These are phyloP conservation scores for Singerocomus inundabilis DNA, from an alignment of 1,284 basidiomycete genomes.

Conservation along the genomic window DNA sequence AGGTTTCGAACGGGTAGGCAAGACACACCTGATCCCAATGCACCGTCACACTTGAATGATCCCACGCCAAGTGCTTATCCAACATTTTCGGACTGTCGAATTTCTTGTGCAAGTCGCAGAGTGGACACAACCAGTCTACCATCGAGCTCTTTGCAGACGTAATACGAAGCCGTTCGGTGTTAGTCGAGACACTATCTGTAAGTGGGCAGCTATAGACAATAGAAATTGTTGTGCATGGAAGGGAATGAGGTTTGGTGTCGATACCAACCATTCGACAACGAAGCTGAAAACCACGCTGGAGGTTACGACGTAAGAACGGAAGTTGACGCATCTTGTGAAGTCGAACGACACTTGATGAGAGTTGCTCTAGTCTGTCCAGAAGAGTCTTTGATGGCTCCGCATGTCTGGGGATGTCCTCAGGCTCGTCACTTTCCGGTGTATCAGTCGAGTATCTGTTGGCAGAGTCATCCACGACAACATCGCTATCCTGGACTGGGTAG, in stretches of 20 bases:
- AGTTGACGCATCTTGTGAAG: slow-evolving; percentile 33
- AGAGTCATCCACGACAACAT: slow-evolving; percentile 6
- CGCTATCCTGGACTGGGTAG: neutral
- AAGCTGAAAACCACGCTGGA: slow-evolving; percentile 45
- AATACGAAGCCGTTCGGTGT: neutral
- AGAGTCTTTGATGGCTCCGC: slow-evolving; percentile 22
- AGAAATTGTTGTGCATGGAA: slow-evolving; percentile 24
- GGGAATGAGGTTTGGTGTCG: slow-evolving; percentile 9
- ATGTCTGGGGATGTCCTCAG: neutral
- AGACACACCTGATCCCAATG: slow-evolving; percentile 41
- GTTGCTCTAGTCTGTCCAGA: slow-evolving; percentile 22
- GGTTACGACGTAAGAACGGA: slow-evolving; percentile 54
- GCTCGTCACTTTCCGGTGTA: slow-evolving; percentile 12
- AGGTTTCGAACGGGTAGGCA: neutral
- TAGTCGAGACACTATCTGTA: slow-evolving; percentile 1
- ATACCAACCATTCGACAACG: slow-evolving; percentile 32
- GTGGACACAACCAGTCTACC: slow-evolving; percentile 53
- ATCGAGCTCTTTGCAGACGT: slow-evolving; percentile 19
- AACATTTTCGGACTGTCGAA: slow-evolving; percentile 53
- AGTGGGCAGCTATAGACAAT: slow-evolving; percentile 29
- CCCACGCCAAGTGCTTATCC: slow-evolving; percentile 50
- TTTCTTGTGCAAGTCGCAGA: slow-evolving; percentile 53
- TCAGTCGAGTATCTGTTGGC: neutral
- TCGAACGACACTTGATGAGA: slow-evolving; percentile 16
- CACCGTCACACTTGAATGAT: slow-evolving; percentile 48